Evolutionary conservation across 2,329 filamentous ascomycete genomes (phyloP).

Genomic region (Aspergillus aculeatus): DNA sequence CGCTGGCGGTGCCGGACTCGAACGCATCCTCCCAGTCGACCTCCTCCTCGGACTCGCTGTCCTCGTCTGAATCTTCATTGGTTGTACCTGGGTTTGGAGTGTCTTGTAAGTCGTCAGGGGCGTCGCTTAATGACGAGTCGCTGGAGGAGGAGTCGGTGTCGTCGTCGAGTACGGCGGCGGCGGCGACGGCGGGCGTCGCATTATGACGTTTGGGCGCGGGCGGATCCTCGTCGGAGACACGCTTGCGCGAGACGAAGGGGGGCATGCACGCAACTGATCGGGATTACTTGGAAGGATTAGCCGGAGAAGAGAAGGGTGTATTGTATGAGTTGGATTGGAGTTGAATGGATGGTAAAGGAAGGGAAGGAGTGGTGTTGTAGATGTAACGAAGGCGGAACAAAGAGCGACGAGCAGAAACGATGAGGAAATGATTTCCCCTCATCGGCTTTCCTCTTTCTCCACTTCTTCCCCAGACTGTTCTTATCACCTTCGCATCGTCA

Average conservation of each 20-base stretch:
- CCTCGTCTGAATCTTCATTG: slow-evolving; percentile 32
- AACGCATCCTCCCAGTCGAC: slow-evolving; percentile 61
- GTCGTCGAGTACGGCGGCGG: slow-evolving; percentile 20
- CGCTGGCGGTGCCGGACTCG: slow-evolving; percentile 32
- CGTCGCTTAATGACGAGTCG: slow-evolving; percentile 40
- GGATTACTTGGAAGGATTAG: slow-evolving; percentile 1
- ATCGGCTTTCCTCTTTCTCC: not conserved
- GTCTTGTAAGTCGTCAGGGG: slow-evolving; percentile 28
- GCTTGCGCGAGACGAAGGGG: slow-evolving; percentile 48
- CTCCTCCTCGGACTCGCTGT: slow-evolving; percentile 56
- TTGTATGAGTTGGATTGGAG: not conserved
- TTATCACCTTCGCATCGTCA: not conserved
- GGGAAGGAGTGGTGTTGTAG: not conserved
- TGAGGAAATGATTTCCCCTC: not conserved
- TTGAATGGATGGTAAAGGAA: not conserved
- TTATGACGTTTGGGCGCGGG: slow-evolving; percentile 38
- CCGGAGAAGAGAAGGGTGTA: slow-evolving; percentile 13
- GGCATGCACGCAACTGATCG: slow-evolving; percentile 38
- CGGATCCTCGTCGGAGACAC: slow-evolving; percentile 36
- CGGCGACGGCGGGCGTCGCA: slow-evolving; percentile 25
- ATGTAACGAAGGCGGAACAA: slow-evolving; percentile 4
- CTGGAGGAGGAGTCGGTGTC: slow-evolving; percentile 33
- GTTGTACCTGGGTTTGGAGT: slow-evolving; percentile 38
- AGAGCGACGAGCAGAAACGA: slow-evolving; percentile 7
- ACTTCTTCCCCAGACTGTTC: not conserved